phyloP scores from a whole-genome alignment of 2,329 filamentous ascomycete species.

The Samsoniella hepiali region DNA sequence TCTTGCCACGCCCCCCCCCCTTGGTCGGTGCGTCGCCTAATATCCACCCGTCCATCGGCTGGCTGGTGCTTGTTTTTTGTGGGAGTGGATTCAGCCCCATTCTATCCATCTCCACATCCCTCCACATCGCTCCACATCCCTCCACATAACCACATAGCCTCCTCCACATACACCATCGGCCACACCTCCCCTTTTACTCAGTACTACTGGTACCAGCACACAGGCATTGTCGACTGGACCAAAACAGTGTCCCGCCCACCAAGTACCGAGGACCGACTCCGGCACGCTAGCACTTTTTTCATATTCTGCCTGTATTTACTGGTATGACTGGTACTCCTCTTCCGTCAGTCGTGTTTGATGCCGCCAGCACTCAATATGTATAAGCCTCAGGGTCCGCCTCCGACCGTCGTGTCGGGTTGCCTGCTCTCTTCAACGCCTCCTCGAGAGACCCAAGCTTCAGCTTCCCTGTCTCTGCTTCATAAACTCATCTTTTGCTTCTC shows the following conservation, averaged over 20 bases:
- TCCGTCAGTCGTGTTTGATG: neutral
- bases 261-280: conserved; percentile 13
- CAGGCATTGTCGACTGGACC: neutral
- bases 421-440: neutral
- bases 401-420: neutral
- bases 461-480: neutral
- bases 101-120: neutral
- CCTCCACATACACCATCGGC: conserved; percentile 6
- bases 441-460: neutral
- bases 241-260: neutral
- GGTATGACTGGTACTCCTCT: neutral
- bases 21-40: neutral
- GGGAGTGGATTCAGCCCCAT: neutral
- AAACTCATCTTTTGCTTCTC: neutral
- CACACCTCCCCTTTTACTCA: neutral
- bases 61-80: conserved; percentile 18
- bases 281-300: neutral
- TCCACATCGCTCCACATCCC: neutral
- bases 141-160: neutral
- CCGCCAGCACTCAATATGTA: neutral
- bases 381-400: conserved; percentile 14
- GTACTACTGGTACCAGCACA: no score
- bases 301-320: neutral
- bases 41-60: conserved; percentile 14
- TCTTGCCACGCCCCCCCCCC: neutral